Evolutionary conservation across 2,329 filamentous ascomycete species (phyloP), one percentile per base, ranked within the genome.

Genomic region (Botrytis tulipae): DNA sequence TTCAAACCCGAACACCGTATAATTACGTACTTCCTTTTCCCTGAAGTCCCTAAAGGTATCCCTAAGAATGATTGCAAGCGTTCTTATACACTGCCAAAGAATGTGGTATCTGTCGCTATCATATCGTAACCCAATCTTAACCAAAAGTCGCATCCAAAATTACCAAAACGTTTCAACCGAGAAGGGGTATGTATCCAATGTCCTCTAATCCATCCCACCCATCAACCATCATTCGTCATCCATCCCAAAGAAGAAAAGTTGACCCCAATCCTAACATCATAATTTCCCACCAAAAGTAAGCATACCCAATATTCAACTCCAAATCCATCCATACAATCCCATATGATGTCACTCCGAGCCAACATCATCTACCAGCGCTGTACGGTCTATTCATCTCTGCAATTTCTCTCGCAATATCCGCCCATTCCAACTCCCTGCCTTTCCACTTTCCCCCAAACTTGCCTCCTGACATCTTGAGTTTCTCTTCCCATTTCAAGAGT

Each of bases 341-440:
- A 71, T 14, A 14, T 63, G 35, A 46, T 57, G 66, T 29, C 25
- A 42, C n/a, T 29, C 35, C 35, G 32, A 54, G 9, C 35, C 42
- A 37, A 25, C 57, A 59, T 59, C 57, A 71, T 79, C 74, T 93
- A 82, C 92, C 86, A 29, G 93, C 91, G 83, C 61, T 65, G 40
- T 98, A 98, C 25, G 96, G 96, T 79, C 93, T 91, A 81, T 99
- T 99, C 94, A 99, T 97, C 42, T 95, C 86, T 7, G 96, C 95
- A 77, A 99, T 95, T 83, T 98, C 95, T 77, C 94, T 88, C 10
- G 94, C 88, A 75, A 98, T 92, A 66, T 93, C 93, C 12, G 89
- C 88, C 96, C 96, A 99, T 83, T 98, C 96, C 44, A 98, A 85
- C 79, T 98, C 95, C 76, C 95, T 87, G 78, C 89, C 90, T 73